These are phyloP conservation scores for Globisporangium viniferum DNA, from an alignment of 352 stramenopile genomes.

Conservation along the genomic window DNA sequence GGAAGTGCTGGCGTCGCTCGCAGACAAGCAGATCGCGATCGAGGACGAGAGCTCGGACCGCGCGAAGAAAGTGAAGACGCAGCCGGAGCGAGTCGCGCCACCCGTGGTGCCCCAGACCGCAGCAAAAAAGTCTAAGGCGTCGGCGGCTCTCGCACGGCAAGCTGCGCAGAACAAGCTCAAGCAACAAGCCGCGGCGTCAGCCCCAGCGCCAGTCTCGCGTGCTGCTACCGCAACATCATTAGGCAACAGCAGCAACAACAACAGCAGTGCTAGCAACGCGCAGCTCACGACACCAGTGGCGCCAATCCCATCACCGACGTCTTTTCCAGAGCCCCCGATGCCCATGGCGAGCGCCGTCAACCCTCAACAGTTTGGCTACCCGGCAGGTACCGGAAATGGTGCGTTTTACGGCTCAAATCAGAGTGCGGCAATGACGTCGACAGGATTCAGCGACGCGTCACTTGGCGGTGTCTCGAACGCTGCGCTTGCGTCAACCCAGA, in stretches of 20 bases:
- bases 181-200: not conserved
- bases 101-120: not conserved
- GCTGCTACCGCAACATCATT: not conserved
- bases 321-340: slow-evolving; percentile 51
- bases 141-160: slow-evolving; percentile 9
- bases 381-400: not conserved
- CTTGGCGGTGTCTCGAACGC: slow-evolving; percentile 14
- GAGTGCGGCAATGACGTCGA: slow-evolving; percentile 17
- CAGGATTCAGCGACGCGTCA: slow-evolving; percentile 19
- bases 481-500: slow-evolving; percentile 18
- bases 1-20: slow-evolving; percentile 72
- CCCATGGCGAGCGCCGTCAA: slow-evolving; percentile 21
- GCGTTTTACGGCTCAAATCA: slow-evolving; percentile 15
- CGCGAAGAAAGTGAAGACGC: slow-evolving; percentile 10
- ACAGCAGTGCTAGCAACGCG: not conserved
- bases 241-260: not conserved
- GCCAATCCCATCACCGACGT: slow-evolving; percentile 18
- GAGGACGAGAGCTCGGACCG: slow-evolving; percentile 34
- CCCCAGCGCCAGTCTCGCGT: not conserved
- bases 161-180: slow-evolving; percentile 13
- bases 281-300: slow-evolving; percentile 8
- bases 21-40: slow-evolving; percentile 74
- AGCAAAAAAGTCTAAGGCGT: slow-evolving; percentile 13
- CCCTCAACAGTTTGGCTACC: slow-evolving; percentile 11
- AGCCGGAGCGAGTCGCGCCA: slow-evolving; percentile 2